Base-by-base conservation (phyloP, 176 grass and related monocot species). In the Eragrostis curvula region DNA sequence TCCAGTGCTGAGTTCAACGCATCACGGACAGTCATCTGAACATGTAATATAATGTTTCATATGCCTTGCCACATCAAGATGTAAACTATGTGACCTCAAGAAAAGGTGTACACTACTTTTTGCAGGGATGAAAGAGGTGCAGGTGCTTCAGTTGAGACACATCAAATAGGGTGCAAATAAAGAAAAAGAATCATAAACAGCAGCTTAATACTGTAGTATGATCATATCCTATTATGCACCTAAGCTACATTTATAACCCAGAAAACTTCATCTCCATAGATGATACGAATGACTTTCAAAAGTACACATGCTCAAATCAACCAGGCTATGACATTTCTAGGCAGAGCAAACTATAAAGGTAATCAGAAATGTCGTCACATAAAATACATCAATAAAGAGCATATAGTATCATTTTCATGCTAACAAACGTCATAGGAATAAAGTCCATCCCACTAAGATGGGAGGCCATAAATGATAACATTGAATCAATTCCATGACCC, bases 1-100 rank as follows among this genome's bases (percentile, higher is more conserved):
- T 95, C 96, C 39, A 98, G 79, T 91, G 96, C 90, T 65, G 96
- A 88, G 78, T 98, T 98, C 82, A 98, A 79, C 12, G 92, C 96
- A 60, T 98, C 92, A 79, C 96, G 90, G 66, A 98, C 92, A 13
- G 55, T 95, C 79, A 98, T 98, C 96, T 98, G 66, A 69, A 85
- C 50, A 82, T 71, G 58, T 75, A 71, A 88, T 63, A 88, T 29
- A 91, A 63, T 30, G 55, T 7, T 77, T 27, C 9, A 29, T 16
- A 67, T 57, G 28, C 85, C 32, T 81, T 48, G 55, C 15, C 27
- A 66, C 36, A 40, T 49, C 20, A 85, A 85, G 56, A 47, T 77
- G 27, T 71, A 24, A 17, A 64, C 23, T 61, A 52, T 3, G 46
- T n/a, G n/a, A n/a, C n/a, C n/a, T n/a, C n/a, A n/a, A n/a, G n/a